Conservation (phyloP, 2,329 filamentous ascomycete genomes). For the Hypoxylon sp. region DNA sequence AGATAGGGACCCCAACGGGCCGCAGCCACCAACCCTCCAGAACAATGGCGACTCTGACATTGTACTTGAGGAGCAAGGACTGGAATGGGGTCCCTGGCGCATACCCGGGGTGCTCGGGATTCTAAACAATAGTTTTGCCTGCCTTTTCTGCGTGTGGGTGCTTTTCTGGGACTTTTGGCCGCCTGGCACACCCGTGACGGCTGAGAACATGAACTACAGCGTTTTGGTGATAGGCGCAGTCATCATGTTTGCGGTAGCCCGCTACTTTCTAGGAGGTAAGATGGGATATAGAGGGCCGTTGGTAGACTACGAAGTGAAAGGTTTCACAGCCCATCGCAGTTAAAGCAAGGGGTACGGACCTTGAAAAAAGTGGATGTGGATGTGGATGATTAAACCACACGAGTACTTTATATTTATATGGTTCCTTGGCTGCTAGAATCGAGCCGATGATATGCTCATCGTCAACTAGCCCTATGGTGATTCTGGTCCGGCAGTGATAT, state of each 20-base stretch:
- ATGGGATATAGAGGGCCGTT: conserved; percentile 41
- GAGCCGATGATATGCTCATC: background rate
- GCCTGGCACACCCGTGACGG: conserved; percentile 19
- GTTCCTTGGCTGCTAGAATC: background rate
- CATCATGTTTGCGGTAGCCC: conserved; percentile 36
- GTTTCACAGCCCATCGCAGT: conserved; percentile 13
- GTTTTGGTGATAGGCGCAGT: conserved; percentile 32
- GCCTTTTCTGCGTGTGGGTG: conserved; percentile 34
- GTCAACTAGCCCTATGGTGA: background rate
- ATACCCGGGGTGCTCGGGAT: conserved; percentile 34
- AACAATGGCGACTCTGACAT: conserved; percentile 9
- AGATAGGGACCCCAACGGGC: background rate
- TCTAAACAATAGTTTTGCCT: conserved; percentile 37
- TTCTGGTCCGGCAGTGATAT: conserved; percentile 1
- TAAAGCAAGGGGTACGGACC: background rate
- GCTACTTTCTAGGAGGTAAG: conserved; percentile 36
- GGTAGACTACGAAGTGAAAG: conserved; percentile 33
- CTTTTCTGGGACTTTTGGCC: conserved; percentile 44
- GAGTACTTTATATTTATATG: no score
- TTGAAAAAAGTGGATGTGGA: background rate
- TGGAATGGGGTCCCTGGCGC: conserved; percentile 44
- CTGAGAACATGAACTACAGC: conserved; percentile 40
- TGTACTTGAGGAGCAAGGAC: conserved; percentile 2
- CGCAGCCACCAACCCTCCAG: background rate
- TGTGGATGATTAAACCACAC: no score